Evolutionary conservation across 1,284 basidiomycete species (phyloP).

Genomic region (Apiotrichum veenhuisii): DNA sequence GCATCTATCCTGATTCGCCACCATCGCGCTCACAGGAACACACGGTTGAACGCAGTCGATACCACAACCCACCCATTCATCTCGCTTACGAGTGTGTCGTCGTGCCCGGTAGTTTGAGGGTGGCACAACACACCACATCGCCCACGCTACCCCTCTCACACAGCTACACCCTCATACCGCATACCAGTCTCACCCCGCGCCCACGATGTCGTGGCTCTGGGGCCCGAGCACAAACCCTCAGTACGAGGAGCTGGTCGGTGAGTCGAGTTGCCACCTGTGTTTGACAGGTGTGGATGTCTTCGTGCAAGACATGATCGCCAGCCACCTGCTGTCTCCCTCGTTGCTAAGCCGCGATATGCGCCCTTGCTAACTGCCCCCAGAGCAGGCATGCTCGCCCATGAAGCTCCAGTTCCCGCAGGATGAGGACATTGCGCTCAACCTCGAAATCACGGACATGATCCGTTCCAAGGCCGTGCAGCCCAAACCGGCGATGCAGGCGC

Average conservation of each 20-base stretch:
- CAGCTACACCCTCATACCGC: too few species aligned
- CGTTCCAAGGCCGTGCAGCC: slow-evolving; percentile 82
- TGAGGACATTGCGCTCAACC: slow-evolving; percentile 88
- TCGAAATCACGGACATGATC: slow-evolving; percentile 96
- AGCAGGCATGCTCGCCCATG: slow-evolving; percentile 50
- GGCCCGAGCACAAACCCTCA: slow-evolving; percentile 42
- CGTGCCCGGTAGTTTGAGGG: background rate
- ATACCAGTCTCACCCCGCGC: background rate
- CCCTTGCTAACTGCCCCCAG: slow-evolving; percentile 22
- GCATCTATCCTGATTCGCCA: background rate
- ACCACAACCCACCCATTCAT: too few species aligned
- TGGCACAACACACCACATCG: background rate
- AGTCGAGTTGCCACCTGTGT: slow-evolving; percentile 21
- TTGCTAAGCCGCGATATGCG: background rate
- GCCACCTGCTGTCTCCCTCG: too few species aligned
- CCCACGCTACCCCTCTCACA: too few species aligned
- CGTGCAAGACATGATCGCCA: too few species aligned
- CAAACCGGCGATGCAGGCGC: slow-evolving; percentile 80
- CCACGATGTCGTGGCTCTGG: slow-evolving; percentile 49
- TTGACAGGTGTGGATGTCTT: too few species aligned
- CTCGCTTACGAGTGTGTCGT: background rate
- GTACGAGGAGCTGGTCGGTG: slow-evolving; percentile 49
- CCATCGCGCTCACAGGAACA: background rate
- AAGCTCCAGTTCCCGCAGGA: slow-evolving; percentile 51
- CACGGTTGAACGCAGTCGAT: background rate